Conservation (phyloP, 345 rosid genomes). For the Hypericum androsaemum region DNA sequence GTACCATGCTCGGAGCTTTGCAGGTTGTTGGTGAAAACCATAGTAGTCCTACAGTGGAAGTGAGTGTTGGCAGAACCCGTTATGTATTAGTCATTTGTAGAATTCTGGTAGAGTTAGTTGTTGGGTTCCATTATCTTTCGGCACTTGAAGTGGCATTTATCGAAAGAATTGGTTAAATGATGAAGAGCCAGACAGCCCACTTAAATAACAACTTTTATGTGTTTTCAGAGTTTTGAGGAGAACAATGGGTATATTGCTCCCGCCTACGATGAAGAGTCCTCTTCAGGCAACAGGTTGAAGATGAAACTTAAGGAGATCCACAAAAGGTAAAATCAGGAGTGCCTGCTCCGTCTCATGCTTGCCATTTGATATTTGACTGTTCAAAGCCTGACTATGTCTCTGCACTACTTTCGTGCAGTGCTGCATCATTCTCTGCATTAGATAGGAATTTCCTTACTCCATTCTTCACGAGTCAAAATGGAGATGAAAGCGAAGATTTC, state of each 20-base stretch:
- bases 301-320: conserved; percentile 79
- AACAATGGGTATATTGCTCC: conserved; percentile 56
- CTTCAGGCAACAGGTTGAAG: conserved; percentile 72
- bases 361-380: neutral
- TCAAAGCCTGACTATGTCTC: neutral
- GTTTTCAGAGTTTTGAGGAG: conserved; percentile 46
- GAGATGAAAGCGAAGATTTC: conserved; percentile 48
- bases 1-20: conserved; percentile 93
- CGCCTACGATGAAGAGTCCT: conserved; percentile 38
- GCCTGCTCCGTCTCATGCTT: neutral
- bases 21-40: conserved; percentile 80
- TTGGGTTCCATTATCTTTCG: too few species aligned
- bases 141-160: too few species aligned
- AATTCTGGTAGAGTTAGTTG: too few species aligned
- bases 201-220: neutral
- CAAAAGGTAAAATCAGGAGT: conserved; percentile 41
- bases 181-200: too few species aligned
- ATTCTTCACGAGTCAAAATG: conserved; percentile 73
- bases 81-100: neutral
- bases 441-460: conserved; percentile 82
- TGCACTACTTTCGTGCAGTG: conserved; percentile 29
- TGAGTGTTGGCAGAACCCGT: conserved; percentile 30
- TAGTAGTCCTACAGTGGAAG: conserved; percentile 53
- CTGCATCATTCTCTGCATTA: conserved; percentile 63
- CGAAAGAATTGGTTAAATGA: too few species aligned